Conservation (phyloP, 768 basidiomycete species). For the Lactifluus echinatus region DNA sequence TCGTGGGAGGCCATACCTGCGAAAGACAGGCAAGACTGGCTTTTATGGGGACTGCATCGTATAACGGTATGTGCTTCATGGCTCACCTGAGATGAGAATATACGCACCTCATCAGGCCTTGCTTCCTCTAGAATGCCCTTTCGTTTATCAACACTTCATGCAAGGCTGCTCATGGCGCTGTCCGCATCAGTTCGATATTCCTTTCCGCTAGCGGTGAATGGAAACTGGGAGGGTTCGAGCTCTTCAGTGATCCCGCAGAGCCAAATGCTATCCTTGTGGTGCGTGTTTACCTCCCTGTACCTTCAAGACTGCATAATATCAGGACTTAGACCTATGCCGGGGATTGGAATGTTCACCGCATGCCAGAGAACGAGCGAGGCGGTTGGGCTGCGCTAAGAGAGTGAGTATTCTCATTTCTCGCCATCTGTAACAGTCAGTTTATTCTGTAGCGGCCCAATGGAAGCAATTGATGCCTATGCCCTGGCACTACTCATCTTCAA, state of each 20-base stretch:
- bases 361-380: conserved; percentile 82
- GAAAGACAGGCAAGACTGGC: conserved; percentile 77
- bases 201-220: conserved; percentile 93
- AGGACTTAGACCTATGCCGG: conserved; percentile 55
- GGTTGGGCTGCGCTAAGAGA: conserved; percentile 83
- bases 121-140: conserved; percentile 59
- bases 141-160: conserved; percentile 84
- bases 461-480: conserved; percentile 78
- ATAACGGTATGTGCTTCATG: conserved; percentile 56
- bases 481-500: conserved; percentile 79
- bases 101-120: neutral
- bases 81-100: neutral
- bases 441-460: conserved; percentile 39
- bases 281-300: conserved; percentile 29
- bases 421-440: conserved; percentile 26
- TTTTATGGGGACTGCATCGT: conserved; percentile 89
- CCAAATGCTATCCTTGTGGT: conserved; percentile 75
- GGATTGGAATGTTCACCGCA: conserved; percentile 49
- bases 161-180: conserved; percentile 74
- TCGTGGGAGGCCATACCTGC: conserved; percentile 52
- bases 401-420: conserved; percentile 34
- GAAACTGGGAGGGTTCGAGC: conserved; percentile 92
- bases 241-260: conserved; percentile 78
- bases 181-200: conserved; percentile 71
- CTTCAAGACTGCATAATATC: conserved; percentile 16